Evolutionary conservation across 805 yeast species (phyloP), one percentile per base, ranked within the genome.

Genomic region (Danielia reshetovae): DNA sequence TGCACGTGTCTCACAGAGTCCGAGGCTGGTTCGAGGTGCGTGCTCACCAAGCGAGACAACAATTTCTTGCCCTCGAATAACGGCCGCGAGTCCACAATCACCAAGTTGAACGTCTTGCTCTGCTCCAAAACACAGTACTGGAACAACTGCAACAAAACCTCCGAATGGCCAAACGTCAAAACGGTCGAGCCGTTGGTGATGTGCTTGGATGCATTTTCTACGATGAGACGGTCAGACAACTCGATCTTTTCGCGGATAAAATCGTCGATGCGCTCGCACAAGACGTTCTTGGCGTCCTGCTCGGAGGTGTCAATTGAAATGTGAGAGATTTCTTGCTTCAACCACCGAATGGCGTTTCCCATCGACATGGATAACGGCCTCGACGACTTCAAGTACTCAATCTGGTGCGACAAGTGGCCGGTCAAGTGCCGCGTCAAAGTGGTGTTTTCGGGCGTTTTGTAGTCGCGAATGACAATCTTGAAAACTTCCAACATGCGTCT

Each of bases 291-390:
- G 18, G 96, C 95, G 21, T 72, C 73, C 12, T 60, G 68, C 38
- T 84, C 93, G 18, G 70, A 57, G 19, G 77, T 67, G 43, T 85
- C 94, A 36, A 89, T 79, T 38, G 88, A 80, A 31, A 90, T 77
- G 27, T 75, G 72, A 1, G 96, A 79, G 36, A 93, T 90, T 57
- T 85, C 90, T 65, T 90, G 97, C 54, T 93, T 93, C 44, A 93
- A 72, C 96, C 97, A 89, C 51, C 98, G 77, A 46, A 93, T 93
- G 2, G 97, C 90, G 64, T 89, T 93, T 35, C 98, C 98, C 98
- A 93, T 93, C 1, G 96, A 76, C 2, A 89, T 85, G 36, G 93
- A 79, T 31, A 93, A 70, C 1, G 97, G 97, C 43, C 98, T 77
- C 3, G 96, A 89, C 7, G 86, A 78, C 51, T 86, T 90, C 48